phyloP scores from a whole-genome alignment of 768 basidiomycete genomes.

The Tephrocybe sp. region DNA sequence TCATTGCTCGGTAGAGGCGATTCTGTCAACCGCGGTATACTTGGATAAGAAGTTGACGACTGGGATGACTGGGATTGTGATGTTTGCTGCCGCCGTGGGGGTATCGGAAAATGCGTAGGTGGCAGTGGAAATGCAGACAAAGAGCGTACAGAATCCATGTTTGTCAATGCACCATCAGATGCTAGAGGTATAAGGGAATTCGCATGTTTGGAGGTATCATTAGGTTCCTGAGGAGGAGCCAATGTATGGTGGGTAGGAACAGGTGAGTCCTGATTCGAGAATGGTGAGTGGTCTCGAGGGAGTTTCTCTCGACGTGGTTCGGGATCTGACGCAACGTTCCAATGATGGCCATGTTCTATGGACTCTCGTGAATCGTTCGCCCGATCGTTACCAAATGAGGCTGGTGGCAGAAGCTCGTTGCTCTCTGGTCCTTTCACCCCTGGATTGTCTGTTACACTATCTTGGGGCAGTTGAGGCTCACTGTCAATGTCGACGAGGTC shows the following conservation, averaged over 20 bases:
- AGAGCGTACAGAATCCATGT: slow-evolving; percentile 59
- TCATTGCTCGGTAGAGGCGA: slow-evolving; percentile 22
- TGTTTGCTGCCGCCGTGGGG: slow-evolving; percentile 28
- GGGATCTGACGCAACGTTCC: slow-evolving; percentile 7
- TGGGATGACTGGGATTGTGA: slow-evolving; percentile 24
- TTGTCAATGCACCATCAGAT: slow-evolving; percentile 32
- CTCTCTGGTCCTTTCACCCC: neutral
- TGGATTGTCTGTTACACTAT: neutral
- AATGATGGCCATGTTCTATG: neutral
- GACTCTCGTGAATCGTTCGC: slow-evolving; percentile 1
- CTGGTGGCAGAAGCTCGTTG: slow-evolving; percentile 6
- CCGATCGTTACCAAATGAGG: slow-evolving; percentile 6
- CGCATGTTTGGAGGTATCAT: neutral
- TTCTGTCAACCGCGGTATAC: slow-evolving; percentile 21
- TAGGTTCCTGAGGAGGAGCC: neutral
- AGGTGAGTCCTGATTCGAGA: slow-evolving; percentile 1
- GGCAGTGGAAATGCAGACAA: slow-evolving; percentile 73
- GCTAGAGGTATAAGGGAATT: slow-evolving; percentile 23
- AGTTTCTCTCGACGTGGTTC: slow-evolving; percentile 4
- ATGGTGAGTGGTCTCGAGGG: slow-evolving; percentile 1
- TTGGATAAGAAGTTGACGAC: slow-evolving; percentile 20
- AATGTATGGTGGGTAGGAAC: neutral
- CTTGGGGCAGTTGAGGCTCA: slow-evolving; percentile 1
- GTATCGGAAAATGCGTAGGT: slow-evolving; percentile 67
- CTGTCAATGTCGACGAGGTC: slow-evolving; percentile 36